phyloP scores from a whole-genome alignment of 1,139 yeast genomes.

The Maudiozyma humilis region DNA sequence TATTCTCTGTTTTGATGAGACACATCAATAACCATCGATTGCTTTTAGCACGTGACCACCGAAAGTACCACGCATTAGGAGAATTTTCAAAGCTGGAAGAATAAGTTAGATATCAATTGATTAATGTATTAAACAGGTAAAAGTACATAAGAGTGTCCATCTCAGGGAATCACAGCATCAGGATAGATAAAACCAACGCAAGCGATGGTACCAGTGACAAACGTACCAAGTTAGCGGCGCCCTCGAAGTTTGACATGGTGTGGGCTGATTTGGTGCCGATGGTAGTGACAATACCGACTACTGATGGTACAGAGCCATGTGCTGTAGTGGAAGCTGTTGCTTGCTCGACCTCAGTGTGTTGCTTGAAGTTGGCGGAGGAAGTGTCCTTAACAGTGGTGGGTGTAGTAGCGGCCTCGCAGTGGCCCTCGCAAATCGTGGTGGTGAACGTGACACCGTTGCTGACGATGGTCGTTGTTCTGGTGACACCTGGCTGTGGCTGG shows the following conservation, averaged over 20 bases:
- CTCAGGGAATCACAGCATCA: no score
- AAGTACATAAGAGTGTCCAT: no score
- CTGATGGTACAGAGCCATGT: background rate
- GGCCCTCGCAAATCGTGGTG: background rate
- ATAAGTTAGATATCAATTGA: no score
- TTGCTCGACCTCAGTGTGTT: background rate
- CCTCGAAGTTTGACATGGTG: background rate
- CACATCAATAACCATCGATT: no score
- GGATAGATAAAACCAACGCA: no score
- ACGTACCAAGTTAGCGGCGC: background rate
- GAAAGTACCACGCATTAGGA: no score
- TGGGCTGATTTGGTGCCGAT: background rate
- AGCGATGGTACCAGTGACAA: no score
- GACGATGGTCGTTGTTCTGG: background rate
- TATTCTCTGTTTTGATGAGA: no score
- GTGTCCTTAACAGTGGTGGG: background rate
- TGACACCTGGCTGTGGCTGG: no score
- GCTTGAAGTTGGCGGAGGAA: background rate
- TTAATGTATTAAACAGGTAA: no score
- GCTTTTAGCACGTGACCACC: no score
- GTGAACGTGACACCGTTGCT: background rate
- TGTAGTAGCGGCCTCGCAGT: background rate
- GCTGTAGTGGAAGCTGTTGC: background rate
- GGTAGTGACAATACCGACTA: background rate
- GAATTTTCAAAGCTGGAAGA: no score